A percentile compares a stretch with the other conserved stretches of the same genome.
Evolutionary conservation across 1,284 basidiomycete genomes (phyloP).

Genomic region (Boletus semigastroideus): DNA sequence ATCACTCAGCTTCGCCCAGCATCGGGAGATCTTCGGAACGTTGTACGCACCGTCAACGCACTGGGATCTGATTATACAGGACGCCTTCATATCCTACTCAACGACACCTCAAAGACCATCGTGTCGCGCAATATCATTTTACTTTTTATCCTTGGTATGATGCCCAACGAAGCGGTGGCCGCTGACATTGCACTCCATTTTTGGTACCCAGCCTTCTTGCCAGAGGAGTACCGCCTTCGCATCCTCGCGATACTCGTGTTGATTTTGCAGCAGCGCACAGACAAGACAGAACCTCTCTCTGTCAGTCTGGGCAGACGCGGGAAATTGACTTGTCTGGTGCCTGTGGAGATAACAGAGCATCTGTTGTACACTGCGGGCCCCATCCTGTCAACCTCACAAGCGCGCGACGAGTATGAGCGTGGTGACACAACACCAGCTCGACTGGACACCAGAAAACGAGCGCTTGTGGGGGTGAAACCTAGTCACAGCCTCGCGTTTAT

Average conservation of each 20-base stretch:
- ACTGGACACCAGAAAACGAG: conserved; percentile 35
- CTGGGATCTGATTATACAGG: conserved; percentile 24
- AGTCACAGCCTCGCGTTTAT: conserved; percentile 41
- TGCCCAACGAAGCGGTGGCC: conserved; percentile 28
- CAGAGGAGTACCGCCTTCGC: conserved; percentile 29
- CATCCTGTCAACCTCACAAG: conserved; percentile 19
- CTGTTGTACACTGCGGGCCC: conserved; percentile 31
- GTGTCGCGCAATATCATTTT: conserved; percentile 38
- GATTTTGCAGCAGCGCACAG: conserved; percentile 14
- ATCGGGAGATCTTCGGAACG: conserved; percentile 24
- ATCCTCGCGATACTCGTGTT: conserved; percentile 18
- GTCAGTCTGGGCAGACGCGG: conserved; percentile 19
- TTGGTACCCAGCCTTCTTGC: conserved; percentile 44
- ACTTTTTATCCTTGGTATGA: conserved; percentile 37
- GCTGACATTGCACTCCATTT: conserved; percentile 44
- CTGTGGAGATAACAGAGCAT: conserved; percentile 29
- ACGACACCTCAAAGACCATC: conserved; percentile 31
- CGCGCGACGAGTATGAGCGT: conserved; percentile 26
- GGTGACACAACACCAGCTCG: conserved; percentile 30
- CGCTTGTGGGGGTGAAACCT: conserved; percentile 31
- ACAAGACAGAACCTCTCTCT: conserved; percentile 17
- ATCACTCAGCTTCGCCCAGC: conserved; percentile 7
- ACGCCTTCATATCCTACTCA: conserved; percentile 33
- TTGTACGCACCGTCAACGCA: conserved; percentile 25
- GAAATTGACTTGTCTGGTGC: conserved; percentile 29